Percentiles rank a stretch among this genome's conserved stretches.
Conservation (phyloP, 2,329 filamentous ascomycete species). For the Fusarium siculi region DNA sequence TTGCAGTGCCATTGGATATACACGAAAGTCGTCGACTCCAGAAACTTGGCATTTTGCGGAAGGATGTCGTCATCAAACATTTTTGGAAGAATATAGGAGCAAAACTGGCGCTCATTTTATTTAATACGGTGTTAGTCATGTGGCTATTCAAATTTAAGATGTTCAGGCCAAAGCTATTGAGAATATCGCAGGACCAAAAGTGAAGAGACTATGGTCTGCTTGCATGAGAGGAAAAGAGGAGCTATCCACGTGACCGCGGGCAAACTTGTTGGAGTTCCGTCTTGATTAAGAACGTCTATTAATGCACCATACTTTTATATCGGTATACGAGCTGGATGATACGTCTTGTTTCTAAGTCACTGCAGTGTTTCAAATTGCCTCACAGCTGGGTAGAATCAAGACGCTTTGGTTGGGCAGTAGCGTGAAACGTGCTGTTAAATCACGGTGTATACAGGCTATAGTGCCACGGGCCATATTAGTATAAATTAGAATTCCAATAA, state of each 20-base stretch:
- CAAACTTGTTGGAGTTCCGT: neutral
- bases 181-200: neutral
- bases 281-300: too few species aligned
- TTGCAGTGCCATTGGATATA: too few species aligned
- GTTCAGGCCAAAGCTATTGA: neutral
- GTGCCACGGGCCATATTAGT: neutral
- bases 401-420: too few species aligned
- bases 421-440: too few species aligned
- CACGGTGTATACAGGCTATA: too few species aligned
- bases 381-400: too few species aligned
- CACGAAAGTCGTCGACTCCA: neutral
- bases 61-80: fast-evolving
- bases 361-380: too few species aligned
- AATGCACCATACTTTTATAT: neutral
- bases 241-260: neutral
- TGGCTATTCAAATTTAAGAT: too few species aligned
- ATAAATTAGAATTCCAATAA: neutral
- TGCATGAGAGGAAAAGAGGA: neutral
- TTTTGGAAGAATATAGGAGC: neutral
- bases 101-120: neutral
- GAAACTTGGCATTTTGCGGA: neutral
- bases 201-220: neutral
- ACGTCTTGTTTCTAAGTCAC: too few species aligned
- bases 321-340: neutral
- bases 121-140: too few species aligned